Percentiles rank a stretch among this genome's conserved stretches.
Evolutionary conservation across 2,329 filamentous ascomycete species (phyloP).

Genomic region (Pyrenophora seminiperda): DNA sequence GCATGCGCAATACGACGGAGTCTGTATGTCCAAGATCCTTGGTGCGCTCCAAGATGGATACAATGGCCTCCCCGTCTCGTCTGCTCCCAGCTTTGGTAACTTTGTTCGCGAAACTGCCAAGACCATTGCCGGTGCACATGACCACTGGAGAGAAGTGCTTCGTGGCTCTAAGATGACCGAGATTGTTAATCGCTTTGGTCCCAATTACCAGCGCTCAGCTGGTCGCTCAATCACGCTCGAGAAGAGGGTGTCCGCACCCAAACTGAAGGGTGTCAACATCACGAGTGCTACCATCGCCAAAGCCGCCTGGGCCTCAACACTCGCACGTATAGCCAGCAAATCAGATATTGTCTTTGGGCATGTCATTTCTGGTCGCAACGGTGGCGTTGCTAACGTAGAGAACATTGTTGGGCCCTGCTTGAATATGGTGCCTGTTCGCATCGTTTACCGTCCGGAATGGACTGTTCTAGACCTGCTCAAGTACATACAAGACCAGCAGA

Average conservation of each 20-base stretch:
- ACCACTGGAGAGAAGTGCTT: constrained; percentile 41
- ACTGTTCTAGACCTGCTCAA: constrained; percentile 49
- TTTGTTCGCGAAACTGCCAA: constrained; percentile 40
- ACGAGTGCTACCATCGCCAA: constrained; percentile 53
- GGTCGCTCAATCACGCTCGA: constrained; percentile 38
- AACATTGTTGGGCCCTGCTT: constrained; percentile 51
- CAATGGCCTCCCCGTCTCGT: constrained; percentile 40
- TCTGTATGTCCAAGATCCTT: constrained; percentile 40
- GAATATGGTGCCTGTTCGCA: constrained; percentile 52
- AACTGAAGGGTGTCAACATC: constrained; percentile 38
- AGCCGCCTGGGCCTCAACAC: constrained; percentile 53
- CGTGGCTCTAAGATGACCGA: constrained; percentile 44
- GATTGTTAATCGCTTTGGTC: constrained; percentile 40
- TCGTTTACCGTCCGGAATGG: constrained; percentile 40
- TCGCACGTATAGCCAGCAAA: constrained; percentile 46
- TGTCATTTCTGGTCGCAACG: constrained; percentile 50
- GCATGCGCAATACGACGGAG: constrained; percentile 45
- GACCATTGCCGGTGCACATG: constrained; percentile 34
- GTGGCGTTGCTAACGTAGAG: constrained; percentile 44
- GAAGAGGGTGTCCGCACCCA: constrained; percentile 28
- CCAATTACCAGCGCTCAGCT: constrained; percentile 40
- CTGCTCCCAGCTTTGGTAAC: constrained; percentile 39
- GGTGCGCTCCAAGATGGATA: constrained; percentile 37
- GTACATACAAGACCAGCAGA: constrained; percentile 53
- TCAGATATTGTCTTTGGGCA: constrained; percentile 52